Conservation (phyloP, 2,329 filamentous ascomycete species). For the Trichophyton benhamiae region DNA sequence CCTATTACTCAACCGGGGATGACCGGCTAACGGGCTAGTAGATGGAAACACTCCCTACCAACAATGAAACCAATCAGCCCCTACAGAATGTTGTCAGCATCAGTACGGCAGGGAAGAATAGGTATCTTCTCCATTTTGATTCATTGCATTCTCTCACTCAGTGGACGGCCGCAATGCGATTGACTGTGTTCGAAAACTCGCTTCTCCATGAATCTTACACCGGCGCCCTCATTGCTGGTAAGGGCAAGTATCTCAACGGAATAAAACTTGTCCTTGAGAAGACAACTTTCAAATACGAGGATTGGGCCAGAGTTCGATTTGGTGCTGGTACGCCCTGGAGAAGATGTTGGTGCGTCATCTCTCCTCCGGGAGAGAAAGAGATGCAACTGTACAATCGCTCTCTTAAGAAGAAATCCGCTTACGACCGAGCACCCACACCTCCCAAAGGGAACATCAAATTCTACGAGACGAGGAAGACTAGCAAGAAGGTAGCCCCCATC, state of each 20-base stretch:
- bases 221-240: slow-evolving; percentile 85
- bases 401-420: slow-evolving; percentile 67
- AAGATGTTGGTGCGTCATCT: slow-evolving; percentile 91
- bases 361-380: slow-evolving; percentile 88
- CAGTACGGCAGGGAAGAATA: slow-evolving; percentile 88
- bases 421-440: slow-evolving; percentile 58
- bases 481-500: slow-evolving; percentile 76
- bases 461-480: slow-evolving; percentile 79
- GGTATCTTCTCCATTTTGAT: slow-evolving; percentile 92
- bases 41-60: slow-evolving; percentile 83
- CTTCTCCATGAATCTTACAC: slow-evolving; percentile 94
- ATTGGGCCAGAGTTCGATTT: slow-evolving; percentile 91
- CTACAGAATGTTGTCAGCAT: slow-evolving; percentile 92
- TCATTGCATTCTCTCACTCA: slow-evolving; percentile 84
- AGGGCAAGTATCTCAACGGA: slow-evolving; percentile 78
- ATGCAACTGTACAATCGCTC: slow-evolving; percentile 71
- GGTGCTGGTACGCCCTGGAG: slow-evolving; percentile 93
- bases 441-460: slow-evolving; percentile 89
- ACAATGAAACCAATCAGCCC: slow-evolving; percentile 63
- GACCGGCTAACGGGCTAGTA: slow-evolving; percentile 29
- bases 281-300: slow-evolving; percentile 62
- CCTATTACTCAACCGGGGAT: slow-evolving; percentile 2
- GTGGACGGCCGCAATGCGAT: slow-evolving; percentile 88
- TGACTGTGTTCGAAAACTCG: slow-evolving; percentile 88
- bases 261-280: slow-evolving; percentile 82